Base-by-base conservation (phyloP, 345 rosid species). In the Populus alba region DNA sequence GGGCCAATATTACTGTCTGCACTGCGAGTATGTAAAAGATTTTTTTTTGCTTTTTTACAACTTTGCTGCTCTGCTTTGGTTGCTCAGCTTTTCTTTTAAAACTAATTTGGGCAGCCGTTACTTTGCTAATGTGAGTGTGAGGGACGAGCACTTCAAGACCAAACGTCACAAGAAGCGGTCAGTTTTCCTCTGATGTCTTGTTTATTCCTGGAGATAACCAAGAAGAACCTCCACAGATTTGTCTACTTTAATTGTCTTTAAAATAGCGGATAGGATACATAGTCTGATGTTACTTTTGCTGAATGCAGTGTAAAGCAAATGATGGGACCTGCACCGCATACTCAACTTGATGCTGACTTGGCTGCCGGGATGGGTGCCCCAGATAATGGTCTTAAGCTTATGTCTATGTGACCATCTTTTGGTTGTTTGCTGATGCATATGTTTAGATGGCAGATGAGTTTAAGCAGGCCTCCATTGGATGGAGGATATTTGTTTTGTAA, bases 291-390 rank as follows among this genome's bases (percentile, higher is more conserved):
- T 41, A 27, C 45, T 70, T 51, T 74, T 68, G 68, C 76, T 71
- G 66, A 78, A 23, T 87, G 86, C 88, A 93, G 99, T 33, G 78
- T 89, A 79, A 95, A 93, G 90, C 83, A 77, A 63, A 87, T 95
- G 98, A 76, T 72, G 29, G 96, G 97, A 72, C 88, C 88, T 37
- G 95, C 95, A 22, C 99, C 99, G 15, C 98, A 95, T 77, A 84
- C 96, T 13, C 98, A 95, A 81, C 94, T 95, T 6, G 97, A 95
- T 83, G 98, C 99, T 10, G 98, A 94, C 20, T 88, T 92, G 77
- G 98, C 99, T 11, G 94, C 83, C 73, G 99, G 98, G 82, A 94
- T 90, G 99, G 99, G 98, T 37, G 89, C 86, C 92, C 99, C 99
- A 0, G 97, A 96, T 76, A 92, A 92, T 87, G 99, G 99, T 25